Evolutionary conservation across 2,329 filamentous ascomycete species (phyloP), one percentile per base, ranked within the genome.

Genomic region (Blastomyces silverae): DNA sequence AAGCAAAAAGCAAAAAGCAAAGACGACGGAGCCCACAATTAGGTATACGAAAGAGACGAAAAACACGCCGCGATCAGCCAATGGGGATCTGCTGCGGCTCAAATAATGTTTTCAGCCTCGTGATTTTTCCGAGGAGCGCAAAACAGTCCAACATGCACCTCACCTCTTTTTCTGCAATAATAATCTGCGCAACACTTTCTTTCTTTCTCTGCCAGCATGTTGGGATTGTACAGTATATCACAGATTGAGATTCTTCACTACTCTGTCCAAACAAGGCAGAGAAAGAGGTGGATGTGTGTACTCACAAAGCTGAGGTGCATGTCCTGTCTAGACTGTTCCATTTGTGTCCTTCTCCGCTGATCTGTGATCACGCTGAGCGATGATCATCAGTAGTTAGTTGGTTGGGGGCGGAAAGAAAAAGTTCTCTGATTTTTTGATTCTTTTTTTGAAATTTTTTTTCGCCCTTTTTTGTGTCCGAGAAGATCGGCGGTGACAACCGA

Each of bases 51-150:
- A 44, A 1, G 5, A 50, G 1, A 37, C 34, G n/a, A 25, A 22
- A 15, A 25, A 6, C 22, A 39, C 31, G 31, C 17, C 50, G 22
- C 17, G 34, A n/a, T 37, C 53, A 56, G 34, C 53, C 53, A 56
- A 56, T 56, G 31, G 31, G 17, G 31, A 56, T 34, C 28, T 37
- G 53, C 8, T 37, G 53, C 28, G 53, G 53, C 53, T 56, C 31
- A 56, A 56, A 56, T 56, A 56, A n/a, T 56, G 3, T 39, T 34
- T 22, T 56, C 20, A 56, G 53, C 53, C 31, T 34, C 28, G 6
- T 17, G 7, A n/a, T 11, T 34, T 56, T 56, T 56, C 53, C 53
- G 31, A 37, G 53, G 53, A 56, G 53, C 15, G 25, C 8, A 17
- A 15, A 15, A 34, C 28, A 3, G 28, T 31, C 28, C 28, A 31